These are phyloP conservation scores for Kazachstania kunashirensis DNA, from an alignment of 805 yeast species.

Conservation along the genomic window DNA sequence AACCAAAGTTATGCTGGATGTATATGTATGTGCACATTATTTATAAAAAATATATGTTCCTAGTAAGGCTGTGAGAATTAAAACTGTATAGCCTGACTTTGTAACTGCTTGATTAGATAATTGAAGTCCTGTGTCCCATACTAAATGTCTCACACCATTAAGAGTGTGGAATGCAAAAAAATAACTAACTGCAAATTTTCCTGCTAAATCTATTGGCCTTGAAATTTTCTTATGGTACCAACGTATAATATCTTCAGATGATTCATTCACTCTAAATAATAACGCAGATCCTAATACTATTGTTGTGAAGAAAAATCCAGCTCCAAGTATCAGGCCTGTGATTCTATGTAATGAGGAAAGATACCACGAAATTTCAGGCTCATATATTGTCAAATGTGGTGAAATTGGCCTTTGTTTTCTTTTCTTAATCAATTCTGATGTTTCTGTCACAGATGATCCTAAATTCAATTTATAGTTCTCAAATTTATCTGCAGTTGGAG, in stretches of 20 bases:
- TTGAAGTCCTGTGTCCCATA: constrained; percentile 84
- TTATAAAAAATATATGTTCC: constrained; percentile 43
- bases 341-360: constrained; percentile 79
- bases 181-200: constrained; percentile 62
- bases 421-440: constrained; percentile 52
- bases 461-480: not conserved
- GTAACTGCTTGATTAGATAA: constrained; percentile 77
- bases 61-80: constrained; percentile 38
- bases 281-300: constrained; percentile 64
- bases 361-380: constrained; percentile 81
- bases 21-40: not conserved
- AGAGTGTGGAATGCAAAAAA: constrained; percentile 80
- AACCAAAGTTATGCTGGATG: not conserved
- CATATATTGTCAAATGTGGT: constrained; percentile 82
- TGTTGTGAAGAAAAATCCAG: constrained; percentile 68
- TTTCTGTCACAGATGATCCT: not conserved
- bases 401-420: constrained; percentile 82
- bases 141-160: constrained; percentile 85
- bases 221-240: constrained; percentile 53
- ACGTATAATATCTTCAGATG: constrained; percentile 27
- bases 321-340: constrained; percentile 76
- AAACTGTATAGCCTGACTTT: constrained; percentile 86
- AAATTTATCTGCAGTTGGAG: too few relatives aligned
- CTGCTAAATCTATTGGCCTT: constrained; percentile 43
- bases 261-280: constrained; percentile 31